Percentiles rank a stretch among this genome's conserved stretches.
phyloP scores from a whole-genome alignment of 257 asterid genomes.

The Solanum gandarillasii region DNA sequence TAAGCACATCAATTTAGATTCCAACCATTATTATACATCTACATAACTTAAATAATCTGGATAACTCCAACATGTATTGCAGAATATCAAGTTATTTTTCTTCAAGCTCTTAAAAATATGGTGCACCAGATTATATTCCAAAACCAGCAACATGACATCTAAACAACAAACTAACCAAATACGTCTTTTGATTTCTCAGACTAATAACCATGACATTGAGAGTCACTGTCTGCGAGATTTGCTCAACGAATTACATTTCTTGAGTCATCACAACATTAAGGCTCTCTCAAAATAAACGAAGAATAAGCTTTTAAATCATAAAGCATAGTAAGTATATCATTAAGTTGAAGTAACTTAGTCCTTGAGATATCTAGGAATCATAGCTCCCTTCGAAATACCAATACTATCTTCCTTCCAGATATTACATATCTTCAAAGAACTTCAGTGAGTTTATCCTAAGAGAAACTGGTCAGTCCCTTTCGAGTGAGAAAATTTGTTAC shows the following conservation, averaged over 20 bases:
- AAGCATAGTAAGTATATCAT: not conserved
- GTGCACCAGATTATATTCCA: not conserved
- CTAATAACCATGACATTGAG: not conserved
- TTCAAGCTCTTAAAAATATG: not conserved
- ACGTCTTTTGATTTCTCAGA: not conserved
- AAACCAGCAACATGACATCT: not conserved
- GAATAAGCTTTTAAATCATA: not conserved
- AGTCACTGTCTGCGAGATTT: not conserved
- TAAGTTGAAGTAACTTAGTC: not conserved
- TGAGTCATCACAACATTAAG: not conserved
- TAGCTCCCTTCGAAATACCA: not conserved
- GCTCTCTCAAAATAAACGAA: not conserved
- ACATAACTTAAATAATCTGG: not conserved
- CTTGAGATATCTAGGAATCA: not conserved
- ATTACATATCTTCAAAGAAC: not conserved
- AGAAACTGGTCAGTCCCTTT: not conserved
- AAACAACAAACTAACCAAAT: not conserved
- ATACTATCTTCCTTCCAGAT: not conserved
- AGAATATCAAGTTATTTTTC: not conserved
- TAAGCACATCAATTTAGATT: not conserved
- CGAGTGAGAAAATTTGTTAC: constrained; percentile 19
- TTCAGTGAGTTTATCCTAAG: not conserved
- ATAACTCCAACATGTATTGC: not conserved
- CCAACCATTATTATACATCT: not conserved
- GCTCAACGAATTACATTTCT: not conserved